A percentile compares a stretch with the other conserved stretches of the same genome.
Conservation (phyloP, 305 asterid species). For the Fraxinus xanthoxyloides region DNA sequence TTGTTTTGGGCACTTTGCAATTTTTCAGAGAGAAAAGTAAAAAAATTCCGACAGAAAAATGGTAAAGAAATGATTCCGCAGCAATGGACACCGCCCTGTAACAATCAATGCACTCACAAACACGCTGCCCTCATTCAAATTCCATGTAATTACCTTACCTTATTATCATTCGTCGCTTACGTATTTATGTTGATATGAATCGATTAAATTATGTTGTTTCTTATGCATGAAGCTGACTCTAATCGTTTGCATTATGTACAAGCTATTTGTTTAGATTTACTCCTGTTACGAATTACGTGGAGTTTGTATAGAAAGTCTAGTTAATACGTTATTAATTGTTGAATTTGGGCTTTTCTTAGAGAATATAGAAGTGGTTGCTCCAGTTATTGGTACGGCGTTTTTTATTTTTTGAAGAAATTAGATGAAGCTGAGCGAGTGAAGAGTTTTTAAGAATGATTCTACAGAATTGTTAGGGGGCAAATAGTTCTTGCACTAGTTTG, state of each 20-base stretch:
- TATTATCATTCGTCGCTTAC: neutral
- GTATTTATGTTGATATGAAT: neutral
- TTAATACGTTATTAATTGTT: neutral
- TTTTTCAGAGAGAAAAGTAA: neutral
- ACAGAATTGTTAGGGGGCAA: neutral
- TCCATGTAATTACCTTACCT: slow-evolving; percentile 42
- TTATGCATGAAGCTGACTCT: neutral
- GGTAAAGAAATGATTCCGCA: slow-evolving; percentile 44
- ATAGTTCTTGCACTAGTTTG: neutral
- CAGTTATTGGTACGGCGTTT: neutral
- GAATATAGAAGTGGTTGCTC: neutral
- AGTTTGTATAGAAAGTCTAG: neutral
- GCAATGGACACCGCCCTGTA: slow-evolving; percentile 76
- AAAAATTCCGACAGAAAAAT: neutral
- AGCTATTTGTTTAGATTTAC: neutral
- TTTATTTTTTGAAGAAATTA: neutral
- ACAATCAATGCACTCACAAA: slow-evolving; percentile 64
- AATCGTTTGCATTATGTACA: neutral
- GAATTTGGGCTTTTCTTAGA: neutral
- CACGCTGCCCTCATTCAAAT: slow-evolving; percentile 47
- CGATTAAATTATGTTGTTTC: neutral
- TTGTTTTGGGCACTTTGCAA: neutral
- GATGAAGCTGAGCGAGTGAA: neutral
- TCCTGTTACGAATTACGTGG: neutral
- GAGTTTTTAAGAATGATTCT: neutral